A percentile compares a stretch with the other conserved stretches of the same genome.
phyloP scores from a whole-genome alignment of 345 rosid genomes.

The Murraya koenigii region DNA sequence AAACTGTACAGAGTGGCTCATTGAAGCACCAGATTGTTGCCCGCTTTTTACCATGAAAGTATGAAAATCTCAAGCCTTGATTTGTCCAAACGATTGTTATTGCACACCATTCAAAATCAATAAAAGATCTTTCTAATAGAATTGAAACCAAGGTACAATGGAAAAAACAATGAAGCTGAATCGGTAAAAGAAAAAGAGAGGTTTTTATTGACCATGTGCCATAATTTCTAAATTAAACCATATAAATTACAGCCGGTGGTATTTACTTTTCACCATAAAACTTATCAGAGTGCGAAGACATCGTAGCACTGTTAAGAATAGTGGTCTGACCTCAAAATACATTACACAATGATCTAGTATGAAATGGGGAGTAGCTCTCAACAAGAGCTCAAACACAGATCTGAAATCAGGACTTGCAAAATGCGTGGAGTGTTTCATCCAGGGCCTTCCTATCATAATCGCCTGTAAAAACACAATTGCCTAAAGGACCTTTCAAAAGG shows the following conservation, averaged over 20 bases:
- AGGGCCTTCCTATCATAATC: constrained; percentile 83
- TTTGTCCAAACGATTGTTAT: neutral
- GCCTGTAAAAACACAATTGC: constrained; percentile 90
- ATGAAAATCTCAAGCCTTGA: neutral
- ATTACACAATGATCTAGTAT: neutral
- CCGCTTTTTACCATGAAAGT: neutral
- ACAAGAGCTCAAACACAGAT: neutral
- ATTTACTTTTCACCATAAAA: neutral
- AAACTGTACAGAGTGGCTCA: neutral
- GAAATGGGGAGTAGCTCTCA: neutral
- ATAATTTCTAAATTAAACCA: neutral
- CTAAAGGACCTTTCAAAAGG: constrained; percentile 88
- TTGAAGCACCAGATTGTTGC: neutral
- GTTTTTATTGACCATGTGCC: neutral
- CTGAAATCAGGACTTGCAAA: constrained; percentile 49
- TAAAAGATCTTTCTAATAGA: neutral
- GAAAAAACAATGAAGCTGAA: neutral
- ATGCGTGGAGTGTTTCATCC: constrained; percentile 78
- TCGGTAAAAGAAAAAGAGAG: too few relatives aligned
- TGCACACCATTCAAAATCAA: neutral
- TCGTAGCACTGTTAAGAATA: neutral
- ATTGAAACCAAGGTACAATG: neutral
- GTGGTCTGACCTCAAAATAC: neutral
- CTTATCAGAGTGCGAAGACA: neutral
- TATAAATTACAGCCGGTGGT: neutral